Percentiles rank a stretch among this genome's conserved stretches.
Conservation (phyloP, 371 early-diverging fungal species). For the Cokeromyces recurvatus region DNA sequence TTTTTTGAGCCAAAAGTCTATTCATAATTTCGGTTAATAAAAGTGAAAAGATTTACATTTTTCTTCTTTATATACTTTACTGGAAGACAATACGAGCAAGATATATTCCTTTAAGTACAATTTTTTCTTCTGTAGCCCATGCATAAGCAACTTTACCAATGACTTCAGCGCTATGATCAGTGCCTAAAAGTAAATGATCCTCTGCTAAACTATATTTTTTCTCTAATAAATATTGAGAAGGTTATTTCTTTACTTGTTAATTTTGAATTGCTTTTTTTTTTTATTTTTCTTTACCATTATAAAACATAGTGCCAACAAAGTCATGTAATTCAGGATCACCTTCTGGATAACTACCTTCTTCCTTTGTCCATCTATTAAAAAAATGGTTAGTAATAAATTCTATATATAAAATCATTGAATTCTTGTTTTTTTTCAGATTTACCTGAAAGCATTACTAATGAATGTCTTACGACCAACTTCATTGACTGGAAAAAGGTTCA, state of each 20-base stretch:
- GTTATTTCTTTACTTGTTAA: neutral
- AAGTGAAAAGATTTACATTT: neutral
- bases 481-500: constrained; percentile 34
- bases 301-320: constrained; percentile 70
- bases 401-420: neutral
- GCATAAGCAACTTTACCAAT: constrained; percentile 69
- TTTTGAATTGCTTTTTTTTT: neutral
- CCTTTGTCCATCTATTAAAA: constrained; percentile 62
- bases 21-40: too few relatives aligned
- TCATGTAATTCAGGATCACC: constrained; percentile 88
- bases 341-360: constrained; percentile 49
- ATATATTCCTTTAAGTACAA: constrained; percentile 65
- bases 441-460: constrained; percentile 44
- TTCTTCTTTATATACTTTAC: constrained; percentile 26
- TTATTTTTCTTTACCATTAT: constrained; percentile 38
- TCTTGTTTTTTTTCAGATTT: neutral
- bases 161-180: constrained; percentile 70
- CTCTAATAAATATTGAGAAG: constrained; percentile 20
- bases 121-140: constrained; percentile 59
- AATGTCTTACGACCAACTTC: constrained; percentile 43
- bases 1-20: constrained; percentile 59
- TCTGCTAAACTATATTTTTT: constrained; percentile 65
- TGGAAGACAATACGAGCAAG: constrained; percentile 78
- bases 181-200: constrained; percentile 72
- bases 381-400: neutral